These are phyloP conservation scores for Metschnikowia similis DNA, from an alignment of 805 yeast species.

Conservation along the genomic window DNA sequence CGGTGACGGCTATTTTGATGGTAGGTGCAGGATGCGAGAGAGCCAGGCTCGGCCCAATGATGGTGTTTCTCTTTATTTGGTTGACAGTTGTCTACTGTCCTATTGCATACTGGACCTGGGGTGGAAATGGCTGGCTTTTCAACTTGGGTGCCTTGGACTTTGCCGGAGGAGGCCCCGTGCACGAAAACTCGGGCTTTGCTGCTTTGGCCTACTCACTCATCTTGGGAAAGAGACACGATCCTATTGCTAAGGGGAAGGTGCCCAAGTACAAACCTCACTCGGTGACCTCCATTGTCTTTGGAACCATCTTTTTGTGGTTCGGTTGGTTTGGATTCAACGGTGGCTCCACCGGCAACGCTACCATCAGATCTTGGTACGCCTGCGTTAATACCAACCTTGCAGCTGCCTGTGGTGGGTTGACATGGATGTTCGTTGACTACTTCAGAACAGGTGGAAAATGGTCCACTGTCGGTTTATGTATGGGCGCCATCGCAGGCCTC, in stretches of 20 bases:
- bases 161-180: constrained; percentile 99
- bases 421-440: constrained; percentile 92
- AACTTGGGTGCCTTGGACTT: constrained; percentile 84
- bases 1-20: constrained; percentile 88
- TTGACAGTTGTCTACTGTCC: constrained; percentile 95
- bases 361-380: constrained; percentile 93
- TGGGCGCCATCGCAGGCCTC: constrained; percentile 90
- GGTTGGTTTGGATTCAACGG: constrained; percentile 99
- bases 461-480: constrained; percentile 92
- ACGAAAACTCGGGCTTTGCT: constrained; percentile 89
- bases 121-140: constrained; percentile 84
- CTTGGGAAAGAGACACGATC: constrained; percentile 90
- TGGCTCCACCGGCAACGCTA: constrained; percentile 92
- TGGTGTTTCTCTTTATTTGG: constrained; percentile 92
- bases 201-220: constrained; percentile 90
- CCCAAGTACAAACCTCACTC: constrained; percentile 95
- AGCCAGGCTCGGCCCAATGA: constrained; percentile 93
- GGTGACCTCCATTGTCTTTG: constrained; percentile 83
- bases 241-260: constrained; percentile 58
- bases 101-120: constrained; percentile 98
- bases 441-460: constrained; percentile 82
- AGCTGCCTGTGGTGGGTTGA: constrained; percentile 86
- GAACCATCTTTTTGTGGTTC: constrained; percentile 93
- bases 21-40: constrained; percentile 98
- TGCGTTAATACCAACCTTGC: constrained; percentile 90